Evolutionary conservation across 1,284 basidiomycete species (phyloP), one percentile per base, ranked within the genome.

Genomic region (Porodaedalea pini): DNA sequence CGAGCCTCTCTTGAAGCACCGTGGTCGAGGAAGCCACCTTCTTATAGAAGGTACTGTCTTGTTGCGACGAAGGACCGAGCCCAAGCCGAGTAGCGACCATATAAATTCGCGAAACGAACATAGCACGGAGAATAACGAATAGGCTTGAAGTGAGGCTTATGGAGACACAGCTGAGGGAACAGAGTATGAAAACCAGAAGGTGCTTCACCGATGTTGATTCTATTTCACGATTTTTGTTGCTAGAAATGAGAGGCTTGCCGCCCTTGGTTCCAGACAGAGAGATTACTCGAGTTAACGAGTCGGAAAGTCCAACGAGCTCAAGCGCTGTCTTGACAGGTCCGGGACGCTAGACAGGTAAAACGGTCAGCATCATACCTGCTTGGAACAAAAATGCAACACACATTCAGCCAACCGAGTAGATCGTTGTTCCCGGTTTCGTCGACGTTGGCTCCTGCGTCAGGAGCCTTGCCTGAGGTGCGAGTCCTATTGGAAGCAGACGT

Each of bases 151-250:
- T 41, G 15, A 45, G 7, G 15, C 17, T 21, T 13, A 45, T 15
- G n/a, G 44, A 40, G 44, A 55, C 47, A 27, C 40, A 55, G n/a
- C 32, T 32, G 10, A 55, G 51, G 7, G 53, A 34, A 31, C 53
- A 45, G 19, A 55, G 17, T 3, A 45, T 2, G n/a, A 45, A 34
- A 21, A 36, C 5, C 1, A 48, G 27, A 32, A 55, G 41, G 19
- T 41, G 53, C 21, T 19, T 48, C 27, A 27, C 31, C 1, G 19
- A 34, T 6, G 31, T 2, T 27, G 23, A 17, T 11, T 3, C n/a
- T 31, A 15, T 31, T 31, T 15, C 2, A 3, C 7, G 15, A 29
- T 47, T 19, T 29, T 3, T 3, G 45, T n/a, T 47, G 25, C 31
- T 29, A n/a, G n/a, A n/a, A n/a, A n/a, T n/a, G n/a, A n/a, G n/a